Evolutionary conservation across 1,139 yeast genomes (phyloP).

Genomic region (Kodamaea suecica): DNA sequence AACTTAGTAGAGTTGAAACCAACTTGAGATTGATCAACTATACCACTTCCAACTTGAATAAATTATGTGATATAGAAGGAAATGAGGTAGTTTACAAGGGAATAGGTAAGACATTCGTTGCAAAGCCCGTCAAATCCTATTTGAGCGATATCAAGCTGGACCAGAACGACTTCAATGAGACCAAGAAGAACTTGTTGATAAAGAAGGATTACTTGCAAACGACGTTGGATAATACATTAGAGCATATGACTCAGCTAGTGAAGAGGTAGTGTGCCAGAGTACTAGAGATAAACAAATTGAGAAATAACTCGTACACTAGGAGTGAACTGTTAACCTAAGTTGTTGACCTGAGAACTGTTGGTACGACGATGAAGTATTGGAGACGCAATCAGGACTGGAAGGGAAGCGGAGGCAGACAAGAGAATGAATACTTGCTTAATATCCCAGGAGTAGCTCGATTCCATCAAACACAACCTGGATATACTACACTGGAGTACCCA

Average conservation of each 20-base stretch:
- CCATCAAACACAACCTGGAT: no score
- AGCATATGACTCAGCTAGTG: conserved; percentile 55
- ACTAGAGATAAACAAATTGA: no score
- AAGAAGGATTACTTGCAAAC: conserved; percentile 73
- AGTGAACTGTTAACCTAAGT: no score
- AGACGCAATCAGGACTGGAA: no score
- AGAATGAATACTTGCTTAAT: no score
- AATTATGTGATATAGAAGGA: conserved; percentile 30
- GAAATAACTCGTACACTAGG: no score
- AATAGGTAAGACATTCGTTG: conserved; percentile 71
- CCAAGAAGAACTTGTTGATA: conserved; percentile 57
- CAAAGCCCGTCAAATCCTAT: conserved; percentile 44
- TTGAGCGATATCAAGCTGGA: conserved; percentile 48
- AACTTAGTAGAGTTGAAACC: conserved; percentile 54
- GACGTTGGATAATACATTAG: conserved; percentile 70
- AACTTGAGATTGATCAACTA: conserved; percentile 56
- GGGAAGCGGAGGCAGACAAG: no score
- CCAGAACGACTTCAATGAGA: conserved; percentile 53
- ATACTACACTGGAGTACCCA: no score
- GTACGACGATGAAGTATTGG: no score
- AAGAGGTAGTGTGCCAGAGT: conserved; percentile 5
- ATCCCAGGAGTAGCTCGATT: no score
- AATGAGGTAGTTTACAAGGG: conserved; percentile 74
- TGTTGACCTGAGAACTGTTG: no score
- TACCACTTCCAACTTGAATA: conserved; percentile 53